Conservation (phyloP, 2,329 filamentous ascomycete species). For the Xylaria polymorpha region DNA sequence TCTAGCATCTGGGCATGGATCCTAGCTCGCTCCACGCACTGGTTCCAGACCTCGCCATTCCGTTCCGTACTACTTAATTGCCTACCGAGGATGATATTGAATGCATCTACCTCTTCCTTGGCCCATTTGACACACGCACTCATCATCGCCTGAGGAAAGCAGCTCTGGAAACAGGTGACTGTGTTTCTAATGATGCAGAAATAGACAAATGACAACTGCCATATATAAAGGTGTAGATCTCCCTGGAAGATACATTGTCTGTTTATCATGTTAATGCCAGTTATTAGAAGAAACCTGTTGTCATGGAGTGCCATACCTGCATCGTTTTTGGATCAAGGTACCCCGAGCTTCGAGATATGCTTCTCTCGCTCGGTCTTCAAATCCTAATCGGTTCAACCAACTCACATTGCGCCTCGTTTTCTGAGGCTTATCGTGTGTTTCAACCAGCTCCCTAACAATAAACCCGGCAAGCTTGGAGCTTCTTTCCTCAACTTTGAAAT, state of each 20-base stretch:
- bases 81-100: slow-evolving; percentile 83
- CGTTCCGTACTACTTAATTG: slow-evolving; percentile 88
- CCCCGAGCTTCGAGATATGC: slow-evolving; percentile 85
- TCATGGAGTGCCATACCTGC: slow-evolving; percentile 68
- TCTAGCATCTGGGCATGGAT: slow-evolving; percentile 82
- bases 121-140: slow-evolving; percentile 98
- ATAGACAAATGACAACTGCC: slow-evolving; percentile 94
- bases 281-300: neutral
- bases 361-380: slow-evolving; percentile 88
- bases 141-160: slow-evolving; percentile 88
- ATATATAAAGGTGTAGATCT: slow-evolving; percentile 91
- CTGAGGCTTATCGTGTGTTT: slow-evolving; percentile 79
- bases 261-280: slow-evolving; percentile 41
- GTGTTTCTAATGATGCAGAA: slow-evolving; percentile 96
- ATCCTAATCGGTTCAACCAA: slow-evolving; percentile 88
- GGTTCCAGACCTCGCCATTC: slow-evolving; percentile 79
- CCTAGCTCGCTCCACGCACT: slow-evolving; percentile 84
- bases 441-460: slow-evolving; percentile 80
- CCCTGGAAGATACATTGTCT: slow-evolving; percentile 97
- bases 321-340: slow-evolving; percentile 81
- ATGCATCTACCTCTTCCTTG: slow-evolving; percentile 92
- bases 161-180: slow-evolving; percentile 85
- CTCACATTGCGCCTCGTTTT: slow-evolving; percentile 84
- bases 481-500: slow-evolving; percentile 88
- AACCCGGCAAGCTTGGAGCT: slow-evolving; percentile 80